Conservation (phyloP, 768 basidiomycete species). For the Pleurotus cornucopiae region DNA sequence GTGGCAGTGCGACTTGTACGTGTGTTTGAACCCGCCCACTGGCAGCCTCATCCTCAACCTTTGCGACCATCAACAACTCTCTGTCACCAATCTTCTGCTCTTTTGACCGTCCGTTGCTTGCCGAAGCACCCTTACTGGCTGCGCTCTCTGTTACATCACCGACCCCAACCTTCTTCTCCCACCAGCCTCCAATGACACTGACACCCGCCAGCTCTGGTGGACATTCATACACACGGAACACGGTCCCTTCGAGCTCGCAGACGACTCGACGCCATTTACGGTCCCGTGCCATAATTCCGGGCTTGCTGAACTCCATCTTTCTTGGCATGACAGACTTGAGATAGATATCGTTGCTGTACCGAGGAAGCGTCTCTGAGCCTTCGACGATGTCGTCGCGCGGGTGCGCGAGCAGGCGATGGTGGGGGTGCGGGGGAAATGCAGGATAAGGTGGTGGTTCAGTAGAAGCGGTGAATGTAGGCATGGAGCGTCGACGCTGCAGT, state of each 20-base stretch:
- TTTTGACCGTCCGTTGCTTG: background rate
- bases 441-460: constrained; percentile 71
- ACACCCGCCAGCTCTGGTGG: constrained; percentile 38
- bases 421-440: constrained; percentile 22
- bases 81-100: constrained; percentile 17
- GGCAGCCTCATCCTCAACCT: constrained; percentile 21
- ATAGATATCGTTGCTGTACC: constrained; percentile 79
- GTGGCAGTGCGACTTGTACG: constrained; percentile 3
- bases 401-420: constrained; percentile 24
- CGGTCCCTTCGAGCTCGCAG: constrained; percentile 91
- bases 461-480: constrained; percentile 61
- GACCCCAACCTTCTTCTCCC: constrained; percentile 75
- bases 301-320: constrained; percentile 88
- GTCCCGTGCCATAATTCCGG: constrained; percentile 85
- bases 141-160: constrained; percentile 44
- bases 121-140: constrained; percentile 3
- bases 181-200: constrained; percentile 66
- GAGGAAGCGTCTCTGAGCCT: constrained; percentile 74
- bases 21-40: constrained; percentile 20
- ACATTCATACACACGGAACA: constrained; percentile 70
- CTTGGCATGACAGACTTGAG: constrained; percentile 79
- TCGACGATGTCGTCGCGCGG: constrained; percentile 66
- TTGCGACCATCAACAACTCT: constrained; percentile 13
- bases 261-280: constrained; percentile 88
- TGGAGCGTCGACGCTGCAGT: constrained; percentile 59